phyloP scores from a whole-genome alignment of 2,329 filamentous ascomycete species.

The Aspergillus tamarii region DNA sequence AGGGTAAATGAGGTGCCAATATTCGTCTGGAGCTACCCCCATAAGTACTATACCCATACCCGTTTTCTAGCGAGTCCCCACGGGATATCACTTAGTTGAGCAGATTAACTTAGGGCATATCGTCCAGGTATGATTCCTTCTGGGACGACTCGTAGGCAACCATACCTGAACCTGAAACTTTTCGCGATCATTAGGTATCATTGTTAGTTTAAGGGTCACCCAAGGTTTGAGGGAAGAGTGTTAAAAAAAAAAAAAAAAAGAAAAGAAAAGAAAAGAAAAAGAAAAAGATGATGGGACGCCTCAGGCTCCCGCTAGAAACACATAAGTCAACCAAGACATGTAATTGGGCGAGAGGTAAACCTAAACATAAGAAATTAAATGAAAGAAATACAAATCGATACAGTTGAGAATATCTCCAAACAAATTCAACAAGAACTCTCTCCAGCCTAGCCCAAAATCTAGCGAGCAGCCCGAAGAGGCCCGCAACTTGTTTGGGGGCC shows the following conservation, averaged over 20 bases:
- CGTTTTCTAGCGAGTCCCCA: not conserved
- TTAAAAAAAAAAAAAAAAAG: too few species aligned
- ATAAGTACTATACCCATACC: not conserved
- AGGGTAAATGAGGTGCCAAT: not conserved
- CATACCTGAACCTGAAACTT: not conserved
- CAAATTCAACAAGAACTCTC: not conserved
- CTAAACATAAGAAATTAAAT: not conserved
- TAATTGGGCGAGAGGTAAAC: too few species aligned
- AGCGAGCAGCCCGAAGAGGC: not conserved
- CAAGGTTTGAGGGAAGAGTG: not conserved
- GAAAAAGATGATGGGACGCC: not conserved
- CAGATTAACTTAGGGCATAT: constrained; percentile 6
- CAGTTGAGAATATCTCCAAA: not conserved
- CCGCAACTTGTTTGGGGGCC: constrained; percentile 7
- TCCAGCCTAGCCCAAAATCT: not conserved
- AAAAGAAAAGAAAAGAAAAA: not conserved
- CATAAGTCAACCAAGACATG: too few species aligned
- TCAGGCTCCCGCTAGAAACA: not conserved
- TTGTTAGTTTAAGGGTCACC: not conserved
- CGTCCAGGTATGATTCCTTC: constrained; percentile 6
- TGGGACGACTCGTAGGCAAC: not conserved
- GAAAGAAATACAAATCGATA: not conserved
- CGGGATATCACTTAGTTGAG: not conserved
- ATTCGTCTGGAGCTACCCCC: not conserved
- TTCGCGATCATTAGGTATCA: not conserved